Base-by-base conservation (phyloP, 345 rosid genomes). In the Lumnitzera littorea region DNA sequence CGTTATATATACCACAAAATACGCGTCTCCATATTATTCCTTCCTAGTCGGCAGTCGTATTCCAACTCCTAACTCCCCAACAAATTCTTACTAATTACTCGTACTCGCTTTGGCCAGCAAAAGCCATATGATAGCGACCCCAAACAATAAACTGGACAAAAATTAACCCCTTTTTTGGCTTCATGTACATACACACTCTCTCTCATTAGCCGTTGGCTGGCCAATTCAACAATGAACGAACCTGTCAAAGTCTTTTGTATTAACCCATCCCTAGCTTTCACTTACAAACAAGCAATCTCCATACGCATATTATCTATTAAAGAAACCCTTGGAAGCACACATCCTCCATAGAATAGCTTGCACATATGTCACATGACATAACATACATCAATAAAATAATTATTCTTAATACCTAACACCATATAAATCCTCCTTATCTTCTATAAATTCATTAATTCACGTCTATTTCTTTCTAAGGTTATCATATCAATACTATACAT, bases 141-240 rank as follows among this genome's bases (percentile, higher is more conserved):
- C 43, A 36, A 36, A 36, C 43, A 36, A 36, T 36, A 36, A 36
- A 36, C 1, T 36, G 7, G 9, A 36, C 43, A 36, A 36, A 9
- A 36, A 4, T 4, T 36, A 7, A 36, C 9, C 43, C 43, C 43
- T 36, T 36, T 36, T 56, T 48, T 56, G 60, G 24, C 0, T 16
- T 31, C 3, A 13, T 13, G n/a, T 24, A 13, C 23, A 24, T 53
- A 25, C 14, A 10, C 15, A 4, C 58, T 20, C 2, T 48, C 31
- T 63, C 65, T 58, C 64, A 56, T 62, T 71, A 65, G 71, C 75
- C 67, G 81, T 73, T 77, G 47, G 74, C 50, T 48, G 76, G 73
- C 75, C 83, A 52, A 62, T 71, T 74, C 83, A 63, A 70, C 46
- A 27, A 12, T 16, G 0, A 4, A 50, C 9, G 53, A 70, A 8